phyloP scores from a whole-genome alignment of 2,329 filamentous ascomycete genomes.

The Plectosphaerella sp. region DNA sequence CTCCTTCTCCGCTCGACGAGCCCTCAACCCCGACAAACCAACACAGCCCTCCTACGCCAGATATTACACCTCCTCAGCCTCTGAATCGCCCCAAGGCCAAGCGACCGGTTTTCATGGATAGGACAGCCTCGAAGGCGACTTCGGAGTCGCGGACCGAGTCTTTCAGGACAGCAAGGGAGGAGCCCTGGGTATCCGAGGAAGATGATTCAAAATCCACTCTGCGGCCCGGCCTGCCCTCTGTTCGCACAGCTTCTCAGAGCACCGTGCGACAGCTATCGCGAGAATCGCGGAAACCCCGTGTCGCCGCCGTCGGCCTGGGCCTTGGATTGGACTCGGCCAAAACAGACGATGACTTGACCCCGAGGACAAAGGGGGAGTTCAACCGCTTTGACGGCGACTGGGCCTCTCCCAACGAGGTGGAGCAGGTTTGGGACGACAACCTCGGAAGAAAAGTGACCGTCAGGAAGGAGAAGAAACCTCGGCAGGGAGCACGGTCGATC shows the following conservation, averaged over 20 bases:
- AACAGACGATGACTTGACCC: slow-evolving; percentile 32
- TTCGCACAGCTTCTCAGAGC: slow-evolving; percentile 35
- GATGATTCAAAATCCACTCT: slow-evolving; percentile 40
- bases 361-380: slow-evolving; percentile 43
- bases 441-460: slow-evolving; percentile 49
- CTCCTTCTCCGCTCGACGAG: slow-evolving; percentile 12
- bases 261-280: slow-evolving; percentile 35
- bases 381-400: slow-evolving; percentile 57
- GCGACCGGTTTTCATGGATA: slow-evolving; percentile 44
- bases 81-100: slow-evolving; percentile 36
- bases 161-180: slow-evolving; percentile 67
- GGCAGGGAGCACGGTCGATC: slow-evolving; percentile 13
- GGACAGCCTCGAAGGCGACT: slow-evolving; percentile 46
- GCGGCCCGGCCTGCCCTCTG: slow-evolving; percentile 31
- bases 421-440: slow-evolving; percentile 52
- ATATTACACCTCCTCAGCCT: slow-evolving; percentile 65
- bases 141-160: slow-evolving; percentile 64
- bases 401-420: slow-evolving; percentile 41
- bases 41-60: slow-evolving; percentile 68
- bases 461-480: slow-evolving; percentile 34
- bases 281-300: slow-evolving; percentile 11
- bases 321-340: slow-evolving; percentile 7
- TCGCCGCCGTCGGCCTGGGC: slow-evolving; percentile 5
- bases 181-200: slow-evolving; percentile 54
- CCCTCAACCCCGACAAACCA: slow-evolving; percentile 61